These are phyloP conservation scores for Cryptosporidium ubiquitum DNA, from an alignment of 169 alveolate genomes.

Conservation along the genomic window DNA sequence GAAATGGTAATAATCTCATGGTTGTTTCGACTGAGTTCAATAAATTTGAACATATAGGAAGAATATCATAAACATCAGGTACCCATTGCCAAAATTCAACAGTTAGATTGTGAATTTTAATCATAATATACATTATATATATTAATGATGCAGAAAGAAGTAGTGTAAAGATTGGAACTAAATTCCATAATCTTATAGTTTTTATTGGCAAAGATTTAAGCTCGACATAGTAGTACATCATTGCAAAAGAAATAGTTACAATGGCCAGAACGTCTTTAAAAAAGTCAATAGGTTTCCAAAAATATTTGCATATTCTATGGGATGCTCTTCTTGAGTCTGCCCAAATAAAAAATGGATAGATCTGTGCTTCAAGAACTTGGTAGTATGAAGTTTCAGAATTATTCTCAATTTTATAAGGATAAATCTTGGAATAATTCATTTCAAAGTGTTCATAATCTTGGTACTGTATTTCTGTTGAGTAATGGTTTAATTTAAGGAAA, in stretches of 20 bases:
- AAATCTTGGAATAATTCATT: background rate
- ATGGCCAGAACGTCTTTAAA: slow-evolving; percentile 38
- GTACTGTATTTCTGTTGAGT: background rate
- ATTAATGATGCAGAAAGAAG: background rate
- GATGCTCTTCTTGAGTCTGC: slow-evolving; percentile 60
- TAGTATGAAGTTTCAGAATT: slow-evolving; percentile 32
- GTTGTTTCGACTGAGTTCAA: slow-evolving; percentile 57
- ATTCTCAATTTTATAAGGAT: background rate
- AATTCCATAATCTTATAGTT: slow-evolving; percentile 32
- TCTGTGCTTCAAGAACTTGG: slow-evolving; percentile 66
- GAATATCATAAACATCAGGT: slow-evolving; percentile 61
- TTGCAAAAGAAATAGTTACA: background rate
- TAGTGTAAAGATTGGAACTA: background rate
- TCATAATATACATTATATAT: slow-evolving; percentile 46
- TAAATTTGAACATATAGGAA: slow-evolving; percentile 65
- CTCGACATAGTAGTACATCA: slow-evolving; percentile 34
- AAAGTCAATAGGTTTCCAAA: slow-evolving; percentile 68
- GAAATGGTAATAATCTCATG: slow-evolving; percentile 38
- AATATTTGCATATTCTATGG: slow-evolving; percentile 52
- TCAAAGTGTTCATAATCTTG: slow-evolving; percentile 33
- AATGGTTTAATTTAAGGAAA: slow-evolving; percentile 3
- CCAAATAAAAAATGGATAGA: slow-evolving; percentile 69
- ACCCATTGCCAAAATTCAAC: slow-evolving; percentile 71
- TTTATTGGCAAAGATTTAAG: slow-evolving; percentile 1
- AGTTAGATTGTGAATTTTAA: slow-evolving; percentile 29